Base-by-base conservation (phyloP, 805 yeast species). In the Suhomyces faveliae region DNA sequence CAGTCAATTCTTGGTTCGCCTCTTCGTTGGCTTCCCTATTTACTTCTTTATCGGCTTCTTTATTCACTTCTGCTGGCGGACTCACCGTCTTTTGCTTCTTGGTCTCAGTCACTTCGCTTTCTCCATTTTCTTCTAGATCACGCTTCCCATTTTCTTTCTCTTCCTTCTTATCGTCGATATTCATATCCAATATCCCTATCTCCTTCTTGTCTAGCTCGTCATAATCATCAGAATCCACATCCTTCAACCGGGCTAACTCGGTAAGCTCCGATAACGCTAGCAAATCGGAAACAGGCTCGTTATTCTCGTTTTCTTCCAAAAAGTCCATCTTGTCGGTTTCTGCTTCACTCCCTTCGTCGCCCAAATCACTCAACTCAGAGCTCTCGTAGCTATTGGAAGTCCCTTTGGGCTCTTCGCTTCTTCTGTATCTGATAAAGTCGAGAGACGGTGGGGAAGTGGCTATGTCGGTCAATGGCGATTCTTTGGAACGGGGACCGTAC, bases 271-370 rank as follows among this genome's bases (percentile, higher is more conserved):
- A 71, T 41, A 73, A 62, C 5, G 68, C 64, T 44, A 61, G 63
- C 52, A 73, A 63, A 51, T 73, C 78, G 50, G 70, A 65, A 1
- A 52, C 57, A 23, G 51, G 63, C 35, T 59, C 62, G 17, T 58
- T 64, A 17, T 53, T 41, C 24, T 49, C 42, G 56, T 49, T 68
- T 62, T 68, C 73, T 19, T 73, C 76, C 51, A 74, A 61, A 50
- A 69, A 72, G 50, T 82, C 92, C 88, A 89, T 81, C 57, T 81
- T 85, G 61, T 90, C 97, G 0, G 97, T 90, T 62, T 90, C 97
- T 13, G 94, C 96, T 66, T 90, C 97, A 12, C 94, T 85, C 47
- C 76, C 83, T 48, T 80, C 73, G 46, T 80, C 85, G 42, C 79
- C 82, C 52, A 81, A 64, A 47, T 81, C 87, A 35, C 76, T 71